These are phyloP conservation scores for Talaromyces sp. DNA, from an alignment of 2,329 filamentous ascomycete genomes.

Conservation along the genomic window DNA sequence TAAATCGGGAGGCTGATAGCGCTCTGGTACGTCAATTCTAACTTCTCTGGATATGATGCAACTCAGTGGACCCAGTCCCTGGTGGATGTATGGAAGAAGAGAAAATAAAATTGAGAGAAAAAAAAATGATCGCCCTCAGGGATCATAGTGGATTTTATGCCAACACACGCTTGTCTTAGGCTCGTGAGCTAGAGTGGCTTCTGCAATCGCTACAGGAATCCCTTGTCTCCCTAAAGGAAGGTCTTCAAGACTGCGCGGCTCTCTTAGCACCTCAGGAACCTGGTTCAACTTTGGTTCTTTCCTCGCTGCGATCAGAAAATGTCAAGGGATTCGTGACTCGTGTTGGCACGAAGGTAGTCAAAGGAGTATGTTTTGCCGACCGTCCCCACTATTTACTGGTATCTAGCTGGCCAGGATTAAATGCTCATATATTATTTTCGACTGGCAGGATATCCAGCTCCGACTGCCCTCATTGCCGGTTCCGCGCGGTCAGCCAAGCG, in stretches of 20 bases:
- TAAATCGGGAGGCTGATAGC: conserved; percentile 56
- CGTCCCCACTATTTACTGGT: not conserved
- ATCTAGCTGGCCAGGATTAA: not conserved
- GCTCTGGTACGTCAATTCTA: conserved; percentile 49
- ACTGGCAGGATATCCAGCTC: conserved; percentile 69
- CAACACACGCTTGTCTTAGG: conserved; percentile 36
- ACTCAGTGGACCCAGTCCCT: conserved; percentile 15
- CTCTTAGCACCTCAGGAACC: conserved; percentile 82
- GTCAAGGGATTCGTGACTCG: conserved; percentile 92
- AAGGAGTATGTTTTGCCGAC: conserved; percentile 67
- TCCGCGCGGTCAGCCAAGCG: conserved; percentile 54
- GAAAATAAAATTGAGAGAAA: too few relatives aligned
- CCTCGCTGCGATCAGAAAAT: conserved; percentile 80
- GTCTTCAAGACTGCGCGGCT: conserved; percentile 84
- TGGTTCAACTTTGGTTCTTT: conserved; percentile 86
- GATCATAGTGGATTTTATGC: conserved; percentile 19
- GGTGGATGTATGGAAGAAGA: conserved; percentile 2
- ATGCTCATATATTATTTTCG: not conserved
- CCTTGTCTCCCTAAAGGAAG: conserved; percentile 64
- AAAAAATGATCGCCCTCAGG: conserved; percentile 6
- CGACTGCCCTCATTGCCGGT: conserved; percentile 61
- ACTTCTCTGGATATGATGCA: conserved; percentile 10
- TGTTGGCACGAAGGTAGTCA: conserved; percentile 86
- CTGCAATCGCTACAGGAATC: conserved; percentile 63
- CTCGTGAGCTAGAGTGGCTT: conserved; percentile 66